Evolutionary conservation across 352 stramenopile species (phyloP), one percentile per base, ranked within the genome.

Genomic region (Globisporangium cylindrosporum): DNA sequence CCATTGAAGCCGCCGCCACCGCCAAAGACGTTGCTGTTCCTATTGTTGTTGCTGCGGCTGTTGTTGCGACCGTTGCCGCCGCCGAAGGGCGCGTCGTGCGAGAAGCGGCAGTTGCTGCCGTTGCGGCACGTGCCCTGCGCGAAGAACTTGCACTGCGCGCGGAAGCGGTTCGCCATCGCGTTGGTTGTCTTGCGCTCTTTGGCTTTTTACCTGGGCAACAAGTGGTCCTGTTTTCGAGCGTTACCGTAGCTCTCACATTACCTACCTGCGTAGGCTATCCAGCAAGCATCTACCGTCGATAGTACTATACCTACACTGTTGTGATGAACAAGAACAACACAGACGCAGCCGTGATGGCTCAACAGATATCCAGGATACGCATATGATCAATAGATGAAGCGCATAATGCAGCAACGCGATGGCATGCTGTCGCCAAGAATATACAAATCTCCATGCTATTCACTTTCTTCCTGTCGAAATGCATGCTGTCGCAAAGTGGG

Each of bases 121-220:
- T 91, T 91, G 76, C 82, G 82, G 73, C 84, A 92, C 14, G 66
- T 88, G 67, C 84, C 84, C 70, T 89, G 80, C 29, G 75, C 62
- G 72, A 88, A 92, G 73, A 91, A 92, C 73, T 82, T 84, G 78
- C 84, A 92, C 48, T 74, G 80, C 73, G 73, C 70, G 4, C 55
- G 53, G 34, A 38, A 38, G 34, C 34, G 34, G 34, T 38, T 38
- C 34, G 34, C 34, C 34, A 38, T 38, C 8, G 34, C 2, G 34
- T 38, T 38, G 34, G 8, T 12, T 38, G 34, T 38, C 9, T 38
- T 38, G 34, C 8, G 29, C 29, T 34, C 29, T 34, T 34, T 38
- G 34, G 34, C 34, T 38, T 38, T 9, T 12, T 14, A 9, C 9
- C 34, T 38, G 34, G 34, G 34, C 34, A 38, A 38, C 34, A 38